Base-by-base conservation (phyloP, 2,329 filamentous ascomycete species). In the Claviceps spartinae region DNA sequence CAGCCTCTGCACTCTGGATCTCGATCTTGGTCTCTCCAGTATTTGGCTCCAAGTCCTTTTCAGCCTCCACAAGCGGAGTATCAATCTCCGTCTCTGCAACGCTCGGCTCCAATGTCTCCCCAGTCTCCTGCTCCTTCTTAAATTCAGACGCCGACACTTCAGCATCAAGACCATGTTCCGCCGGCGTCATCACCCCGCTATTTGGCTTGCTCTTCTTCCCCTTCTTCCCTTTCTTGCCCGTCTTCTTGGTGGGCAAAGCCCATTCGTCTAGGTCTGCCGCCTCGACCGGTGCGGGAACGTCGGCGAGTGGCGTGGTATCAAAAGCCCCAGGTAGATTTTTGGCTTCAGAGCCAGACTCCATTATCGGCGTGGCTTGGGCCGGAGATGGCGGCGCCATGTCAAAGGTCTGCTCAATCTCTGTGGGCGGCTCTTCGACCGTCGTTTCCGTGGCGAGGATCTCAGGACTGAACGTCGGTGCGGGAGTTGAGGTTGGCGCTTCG, bases 151-250 rank as follows among this genome's bases (percentile, higher is more conserved):
- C 14, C 24, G 24, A 34, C 22, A 16, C 44, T 34, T 46, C 24
- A 46, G 14, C 34, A 24, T 11, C 13, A 24, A 24, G 46, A 16
- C 7, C n/a, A 5, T 22, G 7, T 6, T 38, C 46, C 5, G 45
- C 38, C 13, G 41, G 44, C 5, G 48, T 54, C 24, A 47, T 40
- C 9, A 36, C 26, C 13, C 40, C 53, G 22, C 47, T 52, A 6
- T 22, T 42, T 38, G 45, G 18, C 13, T 54, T 52, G 22, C 20
- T 37, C 16, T 52, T 49, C 38, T 52, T 51, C 36, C 43, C 49
- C 1, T 51, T 52, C 49, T 55, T 52, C 16, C 20, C 26, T 5
- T 51, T 52, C 49, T 55, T 52, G 18, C 16, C 26, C 24, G 52
- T 55, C 30, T 47, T 50, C 36, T 46, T 47, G n/a, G 24, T 38